A percentile compares a stretch with the other conserved stretches of the same genome.
Conservation (phyloP, 495 filamentous ascomycete genomes). For the Parathielavia hyrcaniae region DNA sequence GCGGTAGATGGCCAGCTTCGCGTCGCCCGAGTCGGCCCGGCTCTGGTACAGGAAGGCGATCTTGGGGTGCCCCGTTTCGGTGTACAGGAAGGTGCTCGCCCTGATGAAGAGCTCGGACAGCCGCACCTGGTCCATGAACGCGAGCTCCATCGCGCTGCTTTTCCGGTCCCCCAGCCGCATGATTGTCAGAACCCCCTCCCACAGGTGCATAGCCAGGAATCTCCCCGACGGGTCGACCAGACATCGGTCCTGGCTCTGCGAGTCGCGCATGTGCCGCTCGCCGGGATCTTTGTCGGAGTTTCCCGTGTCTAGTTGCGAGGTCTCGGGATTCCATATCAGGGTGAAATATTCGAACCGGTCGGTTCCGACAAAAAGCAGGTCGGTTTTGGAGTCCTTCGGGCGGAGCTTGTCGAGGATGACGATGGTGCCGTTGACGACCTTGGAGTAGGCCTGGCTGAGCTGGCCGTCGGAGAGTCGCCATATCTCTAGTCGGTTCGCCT, state of each 20-base stretch:
- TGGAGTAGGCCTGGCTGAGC: constrained; percentile 51
- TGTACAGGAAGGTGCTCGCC: constrained; percentile 73
- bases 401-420: constrained; percentile 77
- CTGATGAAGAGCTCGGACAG: constrained; percentile 84
- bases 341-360: constrained; percentile 87
- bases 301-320: constrained; percentile 58
- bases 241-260: constrained; percentile 67
- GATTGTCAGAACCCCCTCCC: constrained; percentile 80
- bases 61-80: constrained; percentile 63
- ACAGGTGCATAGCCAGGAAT: constrained; percentile 80
- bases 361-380: constrained; percentile 90
- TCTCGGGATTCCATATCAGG: constrained; percentile 67
- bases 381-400: constrained; percentile 64
- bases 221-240: constrained; percentile 74
- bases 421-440: constrained; percentile 72
- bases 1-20: constrained; percentile 55
- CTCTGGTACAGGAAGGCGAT: constrained; percentile 81
- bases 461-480: constrained; percentile 46
- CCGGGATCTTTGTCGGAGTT: constrained; percentile 60
- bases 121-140: constrained; percentile 63
- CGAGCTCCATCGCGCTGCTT: constrained; percentile 50
- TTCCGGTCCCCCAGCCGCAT: constrained; percentile 52
- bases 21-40: constrained; percentile 53
- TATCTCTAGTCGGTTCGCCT: constrained; percentile 88
- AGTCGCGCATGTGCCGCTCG: constrained; percentile 74